Evolutionary conservation across 768 basidiomycete genomes (phyloP), one percentile per base, ranked within the genome.

Genomic region (Rhodotorula toruloides): DNA sequence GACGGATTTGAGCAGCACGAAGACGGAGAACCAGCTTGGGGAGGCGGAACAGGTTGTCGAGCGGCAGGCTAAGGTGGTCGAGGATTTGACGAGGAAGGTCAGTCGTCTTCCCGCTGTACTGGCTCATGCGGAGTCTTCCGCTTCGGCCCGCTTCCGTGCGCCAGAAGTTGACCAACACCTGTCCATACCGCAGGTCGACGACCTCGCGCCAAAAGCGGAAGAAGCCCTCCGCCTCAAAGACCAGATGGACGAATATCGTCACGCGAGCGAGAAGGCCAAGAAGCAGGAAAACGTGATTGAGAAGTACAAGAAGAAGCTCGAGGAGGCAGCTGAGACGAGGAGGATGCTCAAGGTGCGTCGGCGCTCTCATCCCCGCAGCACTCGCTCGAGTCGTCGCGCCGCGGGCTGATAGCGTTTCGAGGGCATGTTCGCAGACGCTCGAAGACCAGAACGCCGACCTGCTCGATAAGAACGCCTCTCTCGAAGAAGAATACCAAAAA

Each of bases 281-380:
- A 98, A 97, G 81, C 88, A 87, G 2, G 96, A 98, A 79, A 93
- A 93, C 74, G 92, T 96, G 36, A 90, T 96, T 84, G 92, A 97
- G 78, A 99, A 98, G 77, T 93, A 97, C 78, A 94, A 93, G 80
- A 93, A 90, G 83, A 99, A 98, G 79, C 83, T 98, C 2, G 94
- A 97, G 74, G 96, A 97, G 76, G 85, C 88, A 8, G 91, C 89
- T 21, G 90, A 94, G 70, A 72, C 76, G 32, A 73, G 74, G 34
- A 63, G 79, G 46, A 75, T 77, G 53, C 64, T 81, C 58, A 79
- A 80, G 71, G 80, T 80, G 52, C 37, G 48, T 52, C n/a, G n/a
- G n/a, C 43, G 34, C n/a, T 21, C 29, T 34, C n/a, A 8, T 29
- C 32, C n/a, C 34, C 3, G 40, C 17, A 31, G 52, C 34, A 13